Evolutionary conservation across 345 rosid species (phyloP).

Genomic region (Zanthoxylum bungeanum): DNA sequence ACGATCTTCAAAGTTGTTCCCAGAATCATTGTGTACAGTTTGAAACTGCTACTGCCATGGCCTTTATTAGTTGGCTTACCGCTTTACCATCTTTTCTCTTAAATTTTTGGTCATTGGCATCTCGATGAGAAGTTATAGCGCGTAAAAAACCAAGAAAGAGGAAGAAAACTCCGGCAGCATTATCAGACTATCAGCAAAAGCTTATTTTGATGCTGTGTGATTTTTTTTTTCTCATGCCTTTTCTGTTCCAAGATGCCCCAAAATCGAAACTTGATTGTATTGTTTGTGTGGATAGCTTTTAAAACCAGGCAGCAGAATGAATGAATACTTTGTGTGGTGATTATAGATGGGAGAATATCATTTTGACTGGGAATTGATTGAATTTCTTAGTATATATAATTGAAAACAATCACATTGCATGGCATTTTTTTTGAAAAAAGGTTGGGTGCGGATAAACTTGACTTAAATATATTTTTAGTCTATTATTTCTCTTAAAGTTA

Average conservation of each 20-base stretch:
- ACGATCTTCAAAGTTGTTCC: slow-evolving; percentile 53
- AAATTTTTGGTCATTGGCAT: slow-evolving; percentile 72
- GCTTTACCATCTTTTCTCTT: slow-evolving; percentile 66
- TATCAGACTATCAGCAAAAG: neutral
- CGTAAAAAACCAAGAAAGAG: neutral
- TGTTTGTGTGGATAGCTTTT: slow-evolving; percentile 20
- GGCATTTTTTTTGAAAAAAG: no score
- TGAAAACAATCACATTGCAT: neutral
- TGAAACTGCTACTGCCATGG: slow-evolving; percentile 75
- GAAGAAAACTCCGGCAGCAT: neutral
- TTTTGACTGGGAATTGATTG: slow-evolving; percentile 8
- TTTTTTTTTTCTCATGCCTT: slow-evolving; percentile 4
- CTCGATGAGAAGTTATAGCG: slow-evolving; percentile 31
- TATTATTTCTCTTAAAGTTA: no score
- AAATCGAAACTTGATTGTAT: neutral
- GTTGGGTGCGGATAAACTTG: no score
- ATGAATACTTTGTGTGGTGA: neutral
- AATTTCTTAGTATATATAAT: neutral
- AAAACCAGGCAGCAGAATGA: slow-evolving; percentile 13
- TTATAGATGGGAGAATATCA: neutral
- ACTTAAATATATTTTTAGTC: no score
- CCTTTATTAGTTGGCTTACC: slow-evolving; percentile 65
- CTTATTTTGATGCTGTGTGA: neutral
- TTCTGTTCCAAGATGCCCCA: neutral
- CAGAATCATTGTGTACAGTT: slow-evolving; percentile 60